Conservation (phyloP, 257 asterid genomes). For the Solanum dulcamara region DNA sequence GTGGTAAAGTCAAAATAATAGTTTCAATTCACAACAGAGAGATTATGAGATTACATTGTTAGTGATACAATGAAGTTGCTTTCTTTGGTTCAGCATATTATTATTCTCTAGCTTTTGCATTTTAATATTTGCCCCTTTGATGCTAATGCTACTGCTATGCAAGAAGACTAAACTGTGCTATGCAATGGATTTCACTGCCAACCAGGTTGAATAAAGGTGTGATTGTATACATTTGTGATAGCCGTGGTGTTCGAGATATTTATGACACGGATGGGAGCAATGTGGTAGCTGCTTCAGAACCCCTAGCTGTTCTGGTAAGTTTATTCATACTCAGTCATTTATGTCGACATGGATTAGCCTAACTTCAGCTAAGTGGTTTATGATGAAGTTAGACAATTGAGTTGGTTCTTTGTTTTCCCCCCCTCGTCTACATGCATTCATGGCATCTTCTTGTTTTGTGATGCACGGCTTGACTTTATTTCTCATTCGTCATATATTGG, state of each 20-base stretch:
- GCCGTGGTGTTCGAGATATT: conserved; percentile 92
- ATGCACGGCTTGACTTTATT: neutral
- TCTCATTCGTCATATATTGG: neutral
- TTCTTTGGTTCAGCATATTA: neutral
- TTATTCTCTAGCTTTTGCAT: neutral
- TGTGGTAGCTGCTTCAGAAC: conserved; percentile 76
- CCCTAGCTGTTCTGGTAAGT: conserved; percentile 78
- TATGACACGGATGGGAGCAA: conserved; percentile 94
- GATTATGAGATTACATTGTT: neutral
- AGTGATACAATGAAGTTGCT: neutral
- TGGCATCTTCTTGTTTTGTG: neutral
- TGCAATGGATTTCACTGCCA: conserved; percentile 3
- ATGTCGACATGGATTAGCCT: neutral
- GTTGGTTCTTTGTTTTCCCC: neutral
- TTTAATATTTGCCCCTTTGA: neutral
- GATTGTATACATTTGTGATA: conserved; percentile 89
- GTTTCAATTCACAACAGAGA: neutral
- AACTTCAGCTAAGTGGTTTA: neutral
- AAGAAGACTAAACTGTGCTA: neutral
- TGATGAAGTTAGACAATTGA: neutral
- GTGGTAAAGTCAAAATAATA: neutral
- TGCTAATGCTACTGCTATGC: neutral
- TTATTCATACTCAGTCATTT: neutral
- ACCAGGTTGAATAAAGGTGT: conserved; percentile 96
- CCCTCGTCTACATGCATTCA: neutral